Base-by-base conservation (phyloP, 495 filamentous ascomycete genomes). In the Xylaria nigripes region DNA sequence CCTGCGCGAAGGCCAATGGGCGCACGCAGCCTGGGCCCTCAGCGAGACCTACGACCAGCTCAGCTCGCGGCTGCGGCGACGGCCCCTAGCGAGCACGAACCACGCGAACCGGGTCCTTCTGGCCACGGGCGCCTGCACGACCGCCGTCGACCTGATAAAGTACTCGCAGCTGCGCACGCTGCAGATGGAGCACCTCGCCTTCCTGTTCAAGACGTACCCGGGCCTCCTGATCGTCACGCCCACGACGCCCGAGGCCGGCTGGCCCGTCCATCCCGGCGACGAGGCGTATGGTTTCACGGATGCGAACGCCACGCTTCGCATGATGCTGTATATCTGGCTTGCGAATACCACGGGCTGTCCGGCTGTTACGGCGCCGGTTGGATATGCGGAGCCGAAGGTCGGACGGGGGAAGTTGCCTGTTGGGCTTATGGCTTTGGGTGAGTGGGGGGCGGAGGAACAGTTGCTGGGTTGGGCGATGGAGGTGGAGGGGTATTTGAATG, bases 301-400 rank as follows among this genome's bases (percentile, higher is more conserved):
- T 67, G 85, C 79, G 0, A 89, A 90, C 62, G 71, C 64, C 55
- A 83, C 80, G 12, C 71, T 95, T 4, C 72, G 82, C 22, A 90
- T 80, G 63, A 96, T 96, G 89, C 83, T 84, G 70, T 97, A 89
- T 70, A 86, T 84, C 25, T 96, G 86, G 82, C 65, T 92, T 43
- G 89, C 92, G 6, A 97, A 97, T 62, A 85, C 87, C 55, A 79
- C 70, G 0, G 92, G 92, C 0, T 85, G 83, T 57, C 92, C 92
- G 0, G 80, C 86, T 8, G 82, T 95, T n/a, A 84, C 62, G 42
- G 78, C 83, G 42, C 92, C 92, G 0, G 86, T 84, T 1, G 92
- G 89, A 0, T 93, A 88, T 70, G 78, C 70, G 9, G 69, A 76
- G 16, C 75, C 80, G 45, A 57, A 74, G 45, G 62, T 68, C 41